A percentile compares a stretch with the other conserved stretches of the same genome.
These are phyloP conservation scores for Colletotrichum graminicola DNA, from an alignment of 2,329 filamentous ascomycete genomes.

Conservation along the genomic window DNA sequence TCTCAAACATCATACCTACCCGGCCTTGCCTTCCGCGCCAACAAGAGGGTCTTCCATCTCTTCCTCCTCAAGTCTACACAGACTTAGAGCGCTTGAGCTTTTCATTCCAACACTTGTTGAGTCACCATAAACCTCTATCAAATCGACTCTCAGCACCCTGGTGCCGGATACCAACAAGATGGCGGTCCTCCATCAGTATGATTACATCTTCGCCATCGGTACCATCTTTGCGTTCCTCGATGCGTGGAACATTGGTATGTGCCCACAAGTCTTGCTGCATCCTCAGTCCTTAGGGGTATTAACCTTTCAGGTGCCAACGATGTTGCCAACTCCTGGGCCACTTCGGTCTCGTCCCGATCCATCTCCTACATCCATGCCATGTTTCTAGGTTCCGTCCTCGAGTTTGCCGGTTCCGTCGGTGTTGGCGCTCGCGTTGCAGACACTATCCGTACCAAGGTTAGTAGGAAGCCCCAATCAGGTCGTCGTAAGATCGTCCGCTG, in stretches of 20 bases:
- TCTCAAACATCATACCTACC: conserved; percentile 33
- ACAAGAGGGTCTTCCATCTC: conserved; percentile 23
- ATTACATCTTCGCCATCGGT: conserved; percentile 74
- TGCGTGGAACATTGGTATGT: conserved; percentile 73
- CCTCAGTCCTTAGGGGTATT: not conserved
- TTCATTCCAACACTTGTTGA: conserved; percentile 13
- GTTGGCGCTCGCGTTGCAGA: conserved; percentile 61
- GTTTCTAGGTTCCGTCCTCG: conserved; percentile 60
- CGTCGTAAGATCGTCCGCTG: no score
- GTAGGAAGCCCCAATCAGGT: not conserved
- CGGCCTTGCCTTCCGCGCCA: conserved; percentile 31
- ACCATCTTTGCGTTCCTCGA: conserved; percentile 75
- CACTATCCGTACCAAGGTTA: conserved; percentile 58
- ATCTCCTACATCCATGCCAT: conserved; percentile 63
- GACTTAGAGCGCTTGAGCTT: conserved; percentile 1
- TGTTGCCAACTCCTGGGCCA: conserved; percentile 74
- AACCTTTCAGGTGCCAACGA: conserved; percentile 54
- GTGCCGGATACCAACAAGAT: conserved; percentile 20
- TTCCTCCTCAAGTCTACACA: not conserved
- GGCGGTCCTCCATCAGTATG: conserved; percentile 62
- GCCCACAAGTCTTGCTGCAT: not conserved
- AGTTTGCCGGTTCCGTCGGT: conserved; percentile 62
- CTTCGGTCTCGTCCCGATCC: conserved; percentile 71
- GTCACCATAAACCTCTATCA: not conserved
- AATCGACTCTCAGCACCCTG: not conserved